A percentile compares a stretch with the other conserved stretches of the same genome.
phyloP scores from a whole-genome alignment of 2,329 filamentous ascomycete genomes.

The Grosmannia clavigera region DNA sequence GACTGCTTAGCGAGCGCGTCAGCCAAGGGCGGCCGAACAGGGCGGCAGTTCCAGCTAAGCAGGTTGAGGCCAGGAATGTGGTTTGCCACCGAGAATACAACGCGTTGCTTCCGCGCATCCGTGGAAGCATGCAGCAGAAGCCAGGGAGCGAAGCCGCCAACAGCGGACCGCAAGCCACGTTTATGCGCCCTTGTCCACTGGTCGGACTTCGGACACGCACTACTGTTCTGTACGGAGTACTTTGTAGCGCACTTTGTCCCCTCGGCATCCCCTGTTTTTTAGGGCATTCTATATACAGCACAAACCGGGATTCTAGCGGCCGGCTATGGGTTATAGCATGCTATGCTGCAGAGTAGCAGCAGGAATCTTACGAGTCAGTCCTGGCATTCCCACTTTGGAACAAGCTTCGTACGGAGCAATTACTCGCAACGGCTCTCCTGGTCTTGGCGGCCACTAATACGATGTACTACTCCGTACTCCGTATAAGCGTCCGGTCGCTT shows the following conservation, averaged over 20 bases:
- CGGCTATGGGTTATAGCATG: too few species aligned
- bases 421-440: not conserved
- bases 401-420: not conserved
- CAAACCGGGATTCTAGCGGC: not conserved
- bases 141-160: not conserved
- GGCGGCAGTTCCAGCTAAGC: too few species aligned
- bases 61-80: not conserved
- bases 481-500: not conserved
- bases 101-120: not conserved
- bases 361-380: not conserved
- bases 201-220: too few species aligned
- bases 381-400: not conserved
- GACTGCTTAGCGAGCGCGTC: not conserved
- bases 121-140: not conserved
- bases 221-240: not conserved
- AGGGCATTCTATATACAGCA: not conserved
- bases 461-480: too few species aligned
- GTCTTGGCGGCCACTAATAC: not conserved
- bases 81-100: not conserved
- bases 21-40: not conserved
- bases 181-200: too few species aligned
- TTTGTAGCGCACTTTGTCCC: not conserved
- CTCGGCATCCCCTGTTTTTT: not conserved
- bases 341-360: too few species aligned
- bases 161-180: too few species aligned